phyloP scores from a whole-genome alignment of 2,329 filamentous ascomycete species.

The Penicillium sclerotiorum region DNA sequence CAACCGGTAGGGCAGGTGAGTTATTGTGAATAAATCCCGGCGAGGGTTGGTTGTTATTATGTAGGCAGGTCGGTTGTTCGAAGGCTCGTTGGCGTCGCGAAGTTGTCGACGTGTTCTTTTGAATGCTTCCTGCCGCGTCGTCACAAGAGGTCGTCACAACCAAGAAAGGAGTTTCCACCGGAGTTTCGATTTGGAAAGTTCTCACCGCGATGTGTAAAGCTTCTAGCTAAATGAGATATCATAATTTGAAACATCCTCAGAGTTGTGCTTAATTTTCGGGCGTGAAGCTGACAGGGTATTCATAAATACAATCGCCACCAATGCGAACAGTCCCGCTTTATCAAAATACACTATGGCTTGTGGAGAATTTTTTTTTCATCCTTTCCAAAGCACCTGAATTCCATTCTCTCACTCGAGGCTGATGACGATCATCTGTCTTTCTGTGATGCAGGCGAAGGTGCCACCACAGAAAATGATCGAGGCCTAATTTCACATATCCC shows the following conservation, averaged over 20 bases:
- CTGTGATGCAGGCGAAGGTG: not conserved
- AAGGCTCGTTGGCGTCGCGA: slow-evolving; percentile 7
- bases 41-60: slow-evolving; percentile 2
- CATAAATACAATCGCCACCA: not conserved
- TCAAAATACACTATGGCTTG: not conserved
- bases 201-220: no score
- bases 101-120: slow-evolving; percentile 8
- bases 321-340: not conserved
- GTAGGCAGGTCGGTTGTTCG: slow-evolving; percentile 10
- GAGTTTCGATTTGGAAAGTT: slow-evolving; percentile 8
- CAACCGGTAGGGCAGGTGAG: slow-evolving; percentile 7
- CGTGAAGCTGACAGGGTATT: not conserved
- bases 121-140: slow-evolving; percentile 9
- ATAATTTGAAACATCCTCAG: slow-evolving; percentile 3
- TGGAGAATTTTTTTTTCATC: not conserved
- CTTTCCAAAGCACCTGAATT: slow-evolving; percentile 2
- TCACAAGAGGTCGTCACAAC: slow-evolving; percentile 7
- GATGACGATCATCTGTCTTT: slow-evolving; percentile 1
- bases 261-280: not conserved
- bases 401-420: not conserved
- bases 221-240: slow-evolving; percentile 4
- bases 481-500: not conserved
- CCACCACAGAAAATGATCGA: not conserved
- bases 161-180: slow-evolving; percentile 8
- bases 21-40: not conserved